A percentile compares a stretch with the other conserved stretches of the same genome.
Evolutionary conservation across 129 eudicot genomes (phyloP).

Genomic region (Dittrichia graveolens): DNA sequence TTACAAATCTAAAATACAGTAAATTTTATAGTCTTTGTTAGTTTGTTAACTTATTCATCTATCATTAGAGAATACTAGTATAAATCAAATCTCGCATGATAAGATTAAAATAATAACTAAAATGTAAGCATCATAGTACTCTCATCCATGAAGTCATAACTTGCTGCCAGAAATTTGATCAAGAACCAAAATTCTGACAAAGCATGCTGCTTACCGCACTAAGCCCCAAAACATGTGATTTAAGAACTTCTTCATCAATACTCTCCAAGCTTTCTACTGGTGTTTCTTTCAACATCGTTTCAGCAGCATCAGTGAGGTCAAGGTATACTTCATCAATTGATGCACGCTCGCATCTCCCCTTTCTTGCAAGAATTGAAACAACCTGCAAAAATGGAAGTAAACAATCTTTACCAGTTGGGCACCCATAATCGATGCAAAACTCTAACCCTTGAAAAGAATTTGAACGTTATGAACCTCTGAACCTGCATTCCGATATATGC

Average conservation of each 20-base stretch:
- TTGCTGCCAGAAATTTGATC: background rate
- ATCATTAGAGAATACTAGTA: background rate
- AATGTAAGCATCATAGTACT: background rate
- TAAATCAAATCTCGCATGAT: background rate
- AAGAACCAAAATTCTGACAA: background rate
- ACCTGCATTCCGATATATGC: conserved; percentile 84
- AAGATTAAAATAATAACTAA: background rate
- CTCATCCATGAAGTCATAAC: background rate
- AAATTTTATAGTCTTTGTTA: background rate
- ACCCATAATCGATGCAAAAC: conserved; percentile 3
- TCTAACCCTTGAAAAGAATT: background rate
- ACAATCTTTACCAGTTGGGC: background rate
- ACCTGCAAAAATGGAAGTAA: conserved; percentile 55
- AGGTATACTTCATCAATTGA: conserved; percentile 98
- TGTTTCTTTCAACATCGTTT: conserved; percentile 71
- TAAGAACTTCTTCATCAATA: conserved; percentile 76
- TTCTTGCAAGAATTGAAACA: conserved; percentile 81
- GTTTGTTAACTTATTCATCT: background rate
- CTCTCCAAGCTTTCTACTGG: conserved; percentile 60
- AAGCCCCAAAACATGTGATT: conserved; percentile 81
- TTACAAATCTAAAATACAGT: background rate
- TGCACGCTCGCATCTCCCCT: conserved; percentile 95
- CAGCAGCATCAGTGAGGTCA: conserved; percentile 91
- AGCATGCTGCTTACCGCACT: conserved; percentile 39
- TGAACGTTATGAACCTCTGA: conserved; percentile 67